Percentiles rank a stretch among this genome's conserved stretches.
Evolutionary conservation across 345 rosid species (phyloP).

Genomic region (Linum tenue): DNA sequence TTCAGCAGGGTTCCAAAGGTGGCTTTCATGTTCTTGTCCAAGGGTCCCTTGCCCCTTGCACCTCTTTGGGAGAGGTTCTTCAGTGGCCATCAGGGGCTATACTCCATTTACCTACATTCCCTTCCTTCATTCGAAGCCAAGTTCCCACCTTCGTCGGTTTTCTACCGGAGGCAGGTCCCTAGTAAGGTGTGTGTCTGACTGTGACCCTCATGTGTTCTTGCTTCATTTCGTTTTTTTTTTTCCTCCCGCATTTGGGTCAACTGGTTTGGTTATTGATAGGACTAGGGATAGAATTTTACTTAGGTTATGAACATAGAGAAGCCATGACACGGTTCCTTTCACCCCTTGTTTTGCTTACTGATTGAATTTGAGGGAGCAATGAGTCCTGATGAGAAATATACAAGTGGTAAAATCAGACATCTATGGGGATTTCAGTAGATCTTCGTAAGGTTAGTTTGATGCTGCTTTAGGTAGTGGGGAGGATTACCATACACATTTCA

Average conservation of each 20-base stretch:
- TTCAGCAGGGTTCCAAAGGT: constrained; percentile 70
- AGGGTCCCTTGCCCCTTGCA: constrained; percentile 84
- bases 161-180: constrained; percentile 68
- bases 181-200: constrained; percentile 50
- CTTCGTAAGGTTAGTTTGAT: neutral
- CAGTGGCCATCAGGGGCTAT: constrained; percentile 60
- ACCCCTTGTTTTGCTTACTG: neutral
- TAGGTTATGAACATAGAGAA: neutral
- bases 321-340: neutral
- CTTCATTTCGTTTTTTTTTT: too few species aligned
- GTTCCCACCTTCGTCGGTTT: constrained; percentile 51
- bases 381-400: neutral
- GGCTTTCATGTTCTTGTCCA: constrained; percentile 94
- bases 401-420: neutral
- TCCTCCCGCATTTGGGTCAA: neutral
- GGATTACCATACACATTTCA: neutral
- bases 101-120: constrained; percentile 77
- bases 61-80: constrained; percentile 92
- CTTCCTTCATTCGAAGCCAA: constrained; percentile 55
- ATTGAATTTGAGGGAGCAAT: neutral
- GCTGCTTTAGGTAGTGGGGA: neutral
- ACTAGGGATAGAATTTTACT: neutral
- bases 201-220: neutral
- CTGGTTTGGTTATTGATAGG: neutral
- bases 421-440: too few species aligned